phyloP scores from a whole-genome alignment of 2,329 filamentous ascomycete genomes.

The Aspergillus proliferans region DNA sequence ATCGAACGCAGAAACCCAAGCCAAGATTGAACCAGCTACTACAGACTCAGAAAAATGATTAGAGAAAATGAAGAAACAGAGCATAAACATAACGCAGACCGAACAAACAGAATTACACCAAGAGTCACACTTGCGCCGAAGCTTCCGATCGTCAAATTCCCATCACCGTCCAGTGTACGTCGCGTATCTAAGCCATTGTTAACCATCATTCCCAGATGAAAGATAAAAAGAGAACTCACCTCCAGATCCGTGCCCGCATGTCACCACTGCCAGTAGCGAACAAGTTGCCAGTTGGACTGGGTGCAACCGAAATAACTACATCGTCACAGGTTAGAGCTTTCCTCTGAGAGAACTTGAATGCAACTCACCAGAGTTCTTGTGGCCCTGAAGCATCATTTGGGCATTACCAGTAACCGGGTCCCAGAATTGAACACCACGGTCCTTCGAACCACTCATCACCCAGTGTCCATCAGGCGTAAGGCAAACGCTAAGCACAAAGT shows the following conservation, averaged over 20 bases:
- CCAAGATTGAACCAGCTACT: conserved; percentile 10
- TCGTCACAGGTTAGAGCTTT: conserved; percentile 11
- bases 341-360: background rate
- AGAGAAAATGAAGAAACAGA: no score
- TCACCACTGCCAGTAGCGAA: conserved; percentile 97
- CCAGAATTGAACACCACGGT: conserved; percentile 97
- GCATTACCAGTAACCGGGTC: conserved; percentile 88
- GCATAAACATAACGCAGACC: no score
- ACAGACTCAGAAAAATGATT: conserved; percentile 5
- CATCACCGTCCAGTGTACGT: conserved; percentile 34
- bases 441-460: conserved; percentile 97
- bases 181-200: conserved; percentile 26
- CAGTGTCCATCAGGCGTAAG: conserved; percentile 89
- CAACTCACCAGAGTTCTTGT: conserved; percentile 79
- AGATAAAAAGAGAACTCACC: conserved; percentile 40
- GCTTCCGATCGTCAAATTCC: conserved; percentile 18
- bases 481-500: conserved; percentile 94
- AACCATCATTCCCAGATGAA: conserved; percentile 5
- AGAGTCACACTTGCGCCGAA: conserved; percentile 29
- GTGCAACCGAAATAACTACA: conserved; percentile 87
- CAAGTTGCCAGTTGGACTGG: conserved; percentile 77
- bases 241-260: conserved; percentile 97
- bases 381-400: conserved; percentile 96
- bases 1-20: conserved; percentile 11
- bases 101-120: conserved; percentile 10